Evolutionary conservation across 441 rosid species (phyloP), one percentile per base, ranked within the genome.

Genomic region (Adansonia gregorii): DNA sequence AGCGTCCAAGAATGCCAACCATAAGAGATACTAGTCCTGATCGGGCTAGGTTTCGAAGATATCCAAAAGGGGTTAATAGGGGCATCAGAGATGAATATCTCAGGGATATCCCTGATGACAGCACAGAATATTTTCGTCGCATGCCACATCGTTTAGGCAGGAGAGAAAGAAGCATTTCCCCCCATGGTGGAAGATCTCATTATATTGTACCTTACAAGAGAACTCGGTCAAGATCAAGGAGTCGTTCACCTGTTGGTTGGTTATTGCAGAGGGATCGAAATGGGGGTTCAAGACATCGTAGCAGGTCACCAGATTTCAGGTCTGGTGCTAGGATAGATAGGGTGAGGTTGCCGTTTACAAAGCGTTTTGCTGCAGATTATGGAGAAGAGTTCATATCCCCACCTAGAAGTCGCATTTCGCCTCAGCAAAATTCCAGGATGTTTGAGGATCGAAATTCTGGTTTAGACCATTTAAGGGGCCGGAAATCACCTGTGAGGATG

Each of bases 131-230:
- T 81, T 15, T 83, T 65, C 74, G 78, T 51, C 84, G 79, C 19
- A 8, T 69, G 80, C 75, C 85, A 10, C 83, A 67, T 64, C 82
- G 84, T 9, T 8, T 83, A 48, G 79, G 51, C 41, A 81, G 76
- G 81, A 86, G 89, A 82, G 88, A 83, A 0, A 85, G 91, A 83
- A 84, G 87, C 65, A 79, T 79, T 73, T 83, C 93, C 67, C 86
- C 85, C 2, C 66, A 73, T 31, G 31, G 73, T 56, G 84, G 83
- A 65, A 82, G 79, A 65, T 61, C 71, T 8, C 72, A 81, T 75
- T 56, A 79, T 78, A 60, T 65, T 19, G 76, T 75, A 46, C 74
- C 80, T 31, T 82, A 76, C 64, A 82, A 81, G 80, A 85, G 76
- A 64, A 75, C 86, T 45, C 81, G 75, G 52, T 85, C 89, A 10